A percentile compares a stretch with the other conserved stretches of the same genome.
phyloP scores from a whole-genome alignment of 345 rosid species.

The Hibiscus tridactylites region DNA sequence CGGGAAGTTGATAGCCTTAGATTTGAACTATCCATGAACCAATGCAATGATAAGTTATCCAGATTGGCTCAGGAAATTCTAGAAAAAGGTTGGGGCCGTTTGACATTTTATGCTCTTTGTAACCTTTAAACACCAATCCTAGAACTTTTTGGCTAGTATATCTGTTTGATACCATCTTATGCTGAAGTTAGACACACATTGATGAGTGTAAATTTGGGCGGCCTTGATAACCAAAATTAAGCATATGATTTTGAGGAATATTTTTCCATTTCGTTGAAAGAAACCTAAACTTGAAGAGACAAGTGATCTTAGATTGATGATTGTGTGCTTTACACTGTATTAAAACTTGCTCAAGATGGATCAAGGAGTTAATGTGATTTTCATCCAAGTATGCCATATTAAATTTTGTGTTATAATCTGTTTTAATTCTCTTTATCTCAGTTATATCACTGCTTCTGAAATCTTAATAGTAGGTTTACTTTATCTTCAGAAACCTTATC shows the following conservation, averaged over 20 bases:
- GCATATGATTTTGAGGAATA: background rate
- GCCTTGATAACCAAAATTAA: background rate
- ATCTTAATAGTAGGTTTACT: conserved; percentile 12
- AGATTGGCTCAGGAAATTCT: conserved; percentile 77
- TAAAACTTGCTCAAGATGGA: background rate
- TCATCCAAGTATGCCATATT: background rate
- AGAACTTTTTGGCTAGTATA: conserved; percentile 2
- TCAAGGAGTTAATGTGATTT: background rate
- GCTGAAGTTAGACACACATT: background rate
- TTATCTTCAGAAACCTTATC: conserved; percentile 39
- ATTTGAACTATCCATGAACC: conserved; percentile 79
- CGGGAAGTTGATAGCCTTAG: conserved; percentile 87
- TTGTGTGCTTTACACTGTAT: background rate
- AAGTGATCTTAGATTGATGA: conserved; percentile 4
- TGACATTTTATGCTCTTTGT: conserved; percentile 13
- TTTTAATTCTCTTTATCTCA: conserved; percentile 8
- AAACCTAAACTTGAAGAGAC: background rate
- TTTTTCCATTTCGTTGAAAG: background rate
- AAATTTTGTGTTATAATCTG: background rate
- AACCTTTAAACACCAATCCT: background rate
- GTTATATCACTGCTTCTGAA: background rate
- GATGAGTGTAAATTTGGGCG: background rate
- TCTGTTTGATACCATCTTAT: background rate
- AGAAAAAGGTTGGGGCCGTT: conserved; percentile 49
- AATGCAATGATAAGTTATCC: conserved; percentile 58